Evolutionary conservation across 176 grass and related monocot species (phyloP).

Genomic region (Raddia distichophylla): DNA sequence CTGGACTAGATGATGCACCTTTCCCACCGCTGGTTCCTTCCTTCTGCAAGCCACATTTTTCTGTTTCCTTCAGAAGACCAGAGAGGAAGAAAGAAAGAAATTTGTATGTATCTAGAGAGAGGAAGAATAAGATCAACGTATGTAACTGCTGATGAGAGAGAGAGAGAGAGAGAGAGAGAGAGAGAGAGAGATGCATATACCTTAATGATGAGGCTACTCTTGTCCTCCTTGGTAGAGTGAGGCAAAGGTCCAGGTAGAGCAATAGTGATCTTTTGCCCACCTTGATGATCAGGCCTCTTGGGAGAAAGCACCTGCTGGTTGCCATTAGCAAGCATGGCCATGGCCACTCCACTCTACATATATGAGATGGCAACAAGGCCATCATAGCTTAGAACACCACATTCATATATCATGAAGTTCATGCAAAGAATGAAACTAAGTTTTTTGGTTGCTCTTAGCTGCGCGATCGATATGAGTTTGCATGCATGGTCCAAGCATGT

Average conservation of each 20-base stretch:
- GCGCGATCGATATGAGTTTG: not conserved
- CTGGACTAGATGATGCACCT: constrained; percentile 54
- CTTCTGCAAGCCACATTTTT: constrained; percentile 50
- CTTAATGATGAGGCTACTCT: constrained; percentile 44
- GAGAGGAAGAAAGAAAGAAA: not conserved
- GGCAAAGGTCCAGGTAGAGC: not conserved
- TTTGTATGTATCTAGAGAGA: not conserved
- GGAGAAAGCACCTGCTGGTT: constrained; percentile 38
- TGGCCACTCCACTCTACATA: constrained; percentile 36
- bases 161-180: constrained; percentile 9
- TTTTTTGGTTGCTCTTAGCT: not conserved
- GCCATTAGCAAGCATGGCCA: constrained; percentile 50
- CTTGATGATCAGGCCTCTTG: constrained; percentile 40
- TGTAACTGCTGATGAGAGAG: not conserved
- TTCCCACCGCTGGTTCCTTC: constrained; percentile 64
- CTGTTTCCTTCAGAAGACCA: not conserved
- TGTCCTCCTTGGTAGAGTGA: constrained; percentile 39
- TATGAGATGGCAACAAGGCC: not conserved
- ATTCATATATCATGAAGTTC: not conserved
- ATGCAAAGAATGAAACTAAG: not conserved
- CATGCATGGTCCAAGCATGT: constrained; percentile 2
- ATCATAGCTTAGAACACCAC: not conserved
- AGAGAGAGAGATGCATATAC: constrained; percentile 27
- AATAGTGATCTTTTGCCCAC: constrained; percentile 25
- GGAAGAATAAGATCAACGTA: not conserved